Conservation (phyloP, 768 basidiomycete genomes). For the Sporobolomyces pararoseus region DNA sequence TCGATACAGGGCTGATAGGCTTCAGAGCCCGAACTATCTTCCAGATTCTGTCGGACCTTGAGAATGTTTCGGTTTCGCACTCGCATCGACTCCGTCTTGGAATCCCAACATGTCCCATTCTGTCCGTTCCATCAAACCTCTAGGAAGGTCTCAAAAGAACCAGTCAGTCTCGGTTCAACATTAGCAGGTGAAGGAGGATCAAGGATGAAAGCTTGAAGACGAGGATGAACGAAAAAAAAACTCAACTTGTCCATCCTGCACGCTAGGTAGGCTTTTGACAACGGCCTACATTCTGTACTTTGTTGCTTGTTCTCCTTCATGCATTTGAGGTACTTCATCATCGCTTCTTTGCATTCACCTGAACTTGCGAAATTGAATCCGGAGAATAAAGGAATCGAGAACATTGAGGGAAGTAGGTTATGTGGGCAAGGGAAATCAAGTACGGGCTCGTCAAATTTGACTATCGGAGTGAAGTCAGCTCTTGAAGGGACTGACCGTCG, state of each 20-base stretch:
- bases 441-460: no score
- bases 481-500: constrained; percentile 49
- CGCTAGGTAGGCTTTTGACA: constrained; percentile 50
- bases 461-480: background rate
- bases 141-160: constrained; percentile 23
- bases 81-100: constrained; percentile 25
- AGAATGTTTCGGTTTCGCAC: constrained; percentile 25
- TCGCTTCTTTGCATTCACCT: constrained; percentile 53
- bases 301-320: constrained; percentile 49
- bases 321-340: constrained; percentile 51
- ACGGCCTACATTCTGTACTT: constrained; percentile 50
- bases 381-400: background rate
- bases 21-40: background rate
- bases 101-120: constrained; percentile 50
- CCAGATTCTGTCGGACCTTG: constrained; percentile 18
- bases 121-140: constrained; percentile 51
- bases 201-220: background rate
- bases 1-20: background rate
- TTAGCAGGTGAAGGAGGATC: background rate
- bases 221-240: background rate
- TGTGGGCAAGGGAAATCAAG: no score
- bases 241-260: constrained; percentile 54
- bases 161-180: background rate
- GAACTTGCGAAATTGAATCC: background rate
- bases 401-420: background rate